Evolutionary conservation across 306 rosid species (phyloP).

Genomic region (Oemleria cerasiformis): DNA sequence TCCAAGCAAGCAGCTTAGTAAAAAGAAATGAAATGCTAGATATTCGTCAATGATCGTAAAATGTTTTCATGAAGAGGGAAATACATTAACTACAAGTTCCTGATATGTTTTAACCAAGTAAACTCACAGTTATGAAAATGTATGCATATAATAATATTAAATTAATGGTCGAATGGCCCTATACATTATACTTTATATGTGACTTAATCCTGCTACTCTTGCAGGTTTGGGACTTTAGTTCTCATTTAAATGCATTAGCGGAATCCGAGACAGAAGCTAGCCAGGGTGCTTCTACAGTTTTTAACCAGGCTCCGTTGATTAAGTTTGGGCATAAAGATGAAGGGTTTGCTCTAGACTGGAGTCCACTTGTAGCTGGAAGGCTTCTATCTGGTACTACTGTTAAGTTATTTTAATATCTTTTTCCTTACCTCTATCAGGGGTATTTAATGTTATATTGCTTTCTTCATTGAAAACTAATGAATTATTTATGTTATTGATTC

Average conservation of each 20-base stretch:
- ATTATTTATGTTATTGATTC: conserved; percentile 11
- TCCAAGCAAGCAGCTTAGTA: no score
- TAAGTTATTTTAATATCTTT: conserved; percentile 8
- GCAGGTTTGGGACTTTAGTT: conserved; percentile 87
- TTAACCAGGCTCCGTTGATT: conserved; percentile 61
- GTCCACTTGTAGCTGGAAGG: conserved; percentile 71
- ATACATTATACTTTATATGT: background rate
- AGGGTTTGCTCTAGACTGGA: conserved; percentile 96
- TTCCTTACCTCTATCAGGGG: background rate
- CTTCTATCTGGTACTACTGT: conserved; percentile 66
- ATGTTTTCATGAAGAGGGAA: no score
- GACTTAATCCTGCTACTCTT: conserved; percentile 8
- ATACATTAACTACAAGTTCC: background rate
- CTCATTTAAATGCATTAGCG: conserved; percentile 77
- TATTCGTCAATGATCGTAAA: no score
- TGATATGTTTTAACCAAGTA: background rate
- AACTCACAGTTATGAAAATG: background rate
- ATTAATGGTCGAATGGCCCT: background rate
- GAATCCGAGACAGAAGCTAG: conserved; percentile 63
- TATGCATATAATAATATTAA: background rate
- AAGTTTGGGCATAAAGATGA: conserved; percentile 75
- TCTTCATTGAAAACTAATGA: conserved; percentile 5
- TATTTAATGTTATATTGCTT: conserved; percentile 12
- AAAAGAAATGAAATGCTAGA: no score
- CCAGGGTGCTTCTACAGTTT: conserved; percentile 67